Percentiles rank a stretch among this genome's conserved stretches.
Conservation (phyloP, 176 grass and related monocot genomes). For the bread wheat (Triticum aestivum) region IWGSC_CS_RefSeq_v2.1 NC_057814.1:44741341-44741840, state of each 20-base stretch:
- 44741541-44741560: neutral
- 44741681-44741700: conserved; percentile 70
- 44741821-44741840: conserved; percentile 36
- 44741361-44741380: neutral
- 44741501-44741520: neutral
- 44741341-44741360: too few species aligned
- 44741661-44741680: conserved; percentile 70
- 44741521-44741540: neutral
- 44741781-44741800: conserved; percentile 16
- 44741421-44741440: neutral
- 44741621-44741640: conserved; percentile 59
- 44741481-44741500: neutral
- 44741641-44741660: conserved; percentile 67
- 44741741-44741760: conserved; percentile 67
- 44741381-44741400: neutral
- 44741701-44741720: conserved; percentile 56
- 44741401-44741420: neutral
- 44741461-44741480: neutral
- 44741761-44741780: conserved; percentile 2
- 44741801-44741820: conserved; percentile 20
- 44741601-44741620: conserved; percentile 58
- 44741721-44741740: conserved; percentile 81
- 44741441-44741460: neutral
- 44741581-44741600: conserved; percentile 7
- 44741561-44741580: conserved; percentile 1